Base-by-base conservation (phyloP, 2,329 filamentous ascomycete genomes). In the Cordyceps fumosorosea region DNA sequence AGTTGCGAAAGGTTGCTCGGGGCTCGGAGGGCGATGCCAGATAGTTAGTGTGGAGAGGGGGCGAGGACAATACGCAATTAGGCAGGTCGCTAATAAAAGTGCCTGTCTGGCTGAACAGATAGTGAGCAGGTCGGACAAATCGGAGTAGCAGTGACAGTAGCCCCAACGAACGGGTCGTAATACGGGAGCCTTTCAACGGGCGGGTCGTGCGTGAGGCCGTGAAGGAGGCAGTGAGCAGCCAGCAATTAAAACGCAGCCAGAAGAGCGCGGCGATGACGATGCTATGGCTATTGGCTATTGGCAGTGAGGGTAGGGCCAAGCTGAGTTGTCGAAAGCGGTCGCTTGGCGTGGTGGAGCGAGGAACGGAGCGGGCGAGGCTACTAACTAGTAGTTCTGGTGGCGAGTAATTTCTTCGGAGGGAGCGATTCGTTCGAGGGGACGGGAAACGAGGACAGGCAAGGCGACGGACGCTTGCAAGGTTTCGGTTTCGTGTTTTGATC, bases 11-110 rank as follows among this genome's bases (percentile, higher is more conserved):
- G 50, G 8, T 34, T 22, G 48, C 37, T 52, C 48, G 47, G 48
- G 34, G 57, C 48, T 60, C 57, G 48, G 57, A 53, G 45, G 22
- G 44, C 37, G 48, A 34, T 47, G 57, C 22, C 57, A 53, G 57
- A 60, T 20, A 37, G 57, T 53, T 14, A 37, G 18, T 53, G 57
- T 53, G 48, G 57, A 53, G 48, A 42, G 56, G 47, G 29, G 8
- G 34, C 32, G 37, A 24, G 44, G 34, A 52, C 34, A 59, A 59
- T 44, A 22, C 29, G 56, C 32, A 52, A 52, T 59, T 52, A 59
- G 56, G 56, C 56, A 52, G 56, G 56, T 51, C 56, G 47, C 47
- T 48, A 48, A 18, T 11, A 18, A 18, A 1, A 29, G 29, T 29
- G 29, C 29, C 29, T 37, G 12, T 3, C 34, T 37, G 34, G 34